A percentile compares a stretch with the other conserved stretches of the same genome.
phyloP scores from a whole-genome alignment of 352 stramenopile species.

The Phytopythium aichiense region DNA sequence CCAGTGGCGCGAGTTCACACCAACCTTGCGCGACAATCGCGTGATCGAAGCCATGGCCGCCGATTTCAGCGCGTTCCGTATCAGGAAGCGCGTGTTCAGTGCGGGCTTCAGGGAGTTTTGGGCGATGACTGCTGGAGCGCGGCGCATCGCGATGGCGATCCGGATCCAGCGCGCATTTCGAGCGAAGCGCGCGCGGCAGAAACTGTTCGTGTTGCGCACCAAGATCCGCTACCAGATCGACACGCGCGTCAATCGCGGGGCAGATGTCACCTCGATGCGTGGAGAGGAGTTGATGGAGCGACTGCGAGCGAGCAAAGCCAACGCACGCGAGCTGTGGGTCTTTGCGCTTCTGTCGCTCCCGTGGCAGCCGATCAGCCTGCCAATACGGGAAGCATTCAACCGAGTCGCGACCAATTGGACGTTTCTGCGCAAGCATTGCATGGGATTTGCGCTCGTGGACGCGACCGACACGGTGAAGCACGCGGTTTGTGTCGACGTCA shows the following conservation, averaged over 20 bases:
- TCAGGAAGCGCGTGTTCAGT: slow-evolving; percentile 22
- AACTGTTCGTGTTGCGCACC: slow-evolving; percentile 28
- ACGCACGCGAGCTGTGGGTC: slow-evolving; percentile 17
- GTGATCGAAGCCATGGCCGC: slow-evolving; percentile 15
- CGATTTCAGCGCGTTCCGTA: slow-evolving; percentile 9
- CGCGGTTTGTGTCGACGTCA: background rate
- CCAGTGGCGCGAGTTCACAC: slow-evolving; percentile 18
- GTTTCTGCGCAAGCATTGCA: slow-evolving; percentile 20
- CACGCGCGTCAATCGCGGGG: slow-evolving; percentile 8
- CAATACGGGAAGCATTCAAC: slow-evolving; percentile 13
- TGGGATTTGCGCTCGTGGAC: slow-evolving; percentile 22
- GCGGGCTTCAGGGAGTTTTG: slow-evolving; percentile 27
- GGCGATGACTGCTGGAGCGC: slow-evolving; percentile 22
- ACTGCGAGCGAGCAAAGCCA: slow-evolving; percentile 1
- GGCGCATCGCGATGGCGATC: slow-evolving; percentile 23
- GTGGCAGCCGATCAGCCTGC: slow-evolving; percentile 17
- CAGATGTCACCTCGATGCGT: slow-evolving; percentile 16
- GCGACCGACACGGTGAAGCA: slow-evolving; percentile 16
- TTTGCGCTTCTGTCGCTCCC: slow-evolving; percentile 33
- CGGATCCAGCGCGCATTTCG: slow-evolving; percentile 29
- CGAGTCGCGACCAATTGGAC: slow-evolving; percentile 32
- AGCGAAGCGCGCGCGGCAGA: slow-evolving; percentile 20
- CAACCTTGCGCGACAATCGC: slow-evolving; percentile 23
- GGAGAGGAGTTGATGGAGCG: slow-evolving; percentile 10
- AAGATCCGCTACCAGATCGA: slow-evolving; percentile 34